Evolutionary conservation across 1,284 basidiomycete species (phyloP), one percentile per base, ranked within the genome.

Genomic region (Papiliotrema fonsecae): DNA sequence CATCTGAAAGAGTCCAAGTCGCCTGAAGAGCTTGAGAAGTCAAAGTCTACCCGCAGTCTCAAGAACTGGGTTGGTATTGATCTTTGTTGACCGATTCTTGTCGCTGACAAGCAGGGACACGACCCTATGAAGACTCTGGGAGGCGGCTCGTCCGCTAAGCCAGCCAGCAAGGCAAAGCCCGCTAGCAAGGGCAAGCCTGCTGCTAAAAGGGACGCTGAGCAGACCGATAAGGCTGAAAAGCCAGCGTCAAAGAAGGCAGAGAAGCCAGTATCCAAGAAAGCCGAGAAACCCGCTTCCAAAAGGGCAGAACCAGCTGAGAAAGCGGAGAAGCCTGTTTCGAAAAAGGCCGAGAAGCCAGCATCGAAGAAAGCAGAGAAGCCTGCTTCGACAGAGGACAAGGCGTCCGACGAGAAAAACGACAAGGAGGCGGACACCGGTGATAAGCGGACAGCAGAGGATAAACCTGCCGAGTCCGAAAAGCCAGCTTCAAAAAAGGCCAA

Each of bases 21-120:
- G 13, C 57, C 58, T n/a, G 69, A 72, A 51, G 70, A 71, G 52
- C 48, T 73, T 31, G 65, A 65, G 43, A 54, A 69, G 54, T 62
- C 61, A n/a, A 72, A 73, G 50, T 63, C 59, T 25, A 72, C 68
- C 0, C 58, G 62, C 39, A 71, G 69, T 49, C 45, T 72, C 31
- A 73, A 69, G 61, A 70, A 70, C 51, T 70, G 68, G 68, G 67
- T 66, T 36, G 41, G 64, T 55, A 22, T 7, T 22, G 28, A 10
- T 18, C 9, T 3, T 16, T 18, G 28, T 35, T 13, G 30, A n/a
- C 6, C 24, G 27, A 24, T 14, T 24, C 28, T 16, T 34, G 46
- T 36, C 43, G 35, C 45, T 56, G 36, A 45, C 26, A 28, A 2
- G 2, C 24, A 67, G 65, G 68, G 68, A 10, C 66, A 69, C 48